Base-by-base conservation (phyloP, 192 early-diverging fungal genomes). In the Chytriomyces sp. region DNA sequence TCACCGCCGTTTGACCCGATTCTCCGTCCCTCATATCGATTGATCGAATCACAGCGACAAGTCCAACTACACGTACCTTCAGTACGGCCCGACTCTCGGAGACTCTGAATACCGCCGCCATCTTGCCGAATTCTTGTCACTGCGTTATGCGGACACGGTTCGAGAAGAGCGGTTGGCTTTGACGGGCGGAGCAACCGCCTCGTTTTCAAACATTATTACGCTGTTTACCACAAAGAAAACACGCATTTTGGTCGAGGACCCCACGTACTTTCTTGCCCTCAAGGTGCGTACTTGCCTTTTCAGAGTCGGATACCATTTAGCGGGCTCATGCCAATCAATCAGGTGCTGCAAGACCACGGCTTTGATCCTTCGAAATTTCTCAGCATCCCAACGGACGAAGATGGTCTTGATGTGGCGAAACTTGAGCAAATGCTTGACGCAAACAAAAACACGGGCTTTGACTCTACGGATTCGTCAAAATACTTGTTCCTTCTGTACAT, bases 231-330 rank as follows among this genome's bases (percentile, higher is more conserved):
- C 50, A 9, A 16, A 45, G 11, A 28, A 60, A 20, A 86, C 85
- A 2, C 26, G 69, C 10, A 62, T 87, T 28, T 50, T 82, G 26
- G 65, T 87, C 43, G 84, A 87, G 68, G 69, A 86, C 60, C 86
- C 86, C 11, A 83, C 86, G 13, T 87, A 87, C 67, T 86, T 86
- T 69, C 78, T 86, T 7, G 85, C 85, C 26, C 45, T 83, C 23
- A 50, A 72, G 6, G 53, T 35, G 28, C 28, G 28, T 35, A 35
- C 28, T 35, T 35, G 28, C 28, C 28, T 35, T 35, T 2, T 35
- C 28, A 35, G 28, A 35, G 28, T 35, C 28, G 28, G 28, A 35
- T 35, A 35, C 28, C 1, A 2, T 35, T 35, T 35, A 35, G 1
- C 28, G 28, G 0, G 28, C 28, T 35, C 28, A 35, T 35, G 28